phyloP scores from a whole-genome alignment of 2,329 filamentous ascomycete species.

The Aspergillus intermedius region DNA sequence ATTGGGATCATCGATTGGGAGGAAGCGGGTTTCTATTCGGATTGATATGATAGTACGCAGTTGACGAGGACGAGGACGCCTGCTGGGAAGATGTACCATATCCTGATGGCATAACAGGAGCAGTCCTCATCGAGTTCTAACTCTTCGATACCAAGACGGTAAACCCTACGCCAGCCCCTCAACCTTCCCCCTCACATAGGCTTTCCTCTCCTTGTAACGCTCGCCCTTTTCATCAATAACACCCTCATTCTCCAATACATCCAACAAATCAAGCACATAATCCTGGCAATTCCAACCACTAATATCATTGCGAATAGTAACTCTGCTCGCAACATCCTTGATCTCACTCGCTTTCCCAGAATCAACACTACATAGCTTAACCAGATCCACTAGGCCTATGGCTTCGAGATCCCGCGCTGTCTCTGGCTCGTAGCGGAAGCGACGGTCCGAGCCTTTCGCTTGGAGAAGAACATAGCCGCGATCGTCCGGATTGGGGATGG shows the following conservation, averaged over 20 bases:
- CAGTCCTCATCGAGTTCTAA: too few species aligned
- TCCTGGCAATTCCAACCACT: slow-evolving; percentile 22
- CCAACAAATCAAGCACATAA: slow-evolving; percentile 21
- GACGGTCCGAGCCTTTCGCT: not conserved
- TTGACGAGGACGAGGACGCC: too few species aligned
- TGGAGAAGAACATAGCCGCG: not conserved
- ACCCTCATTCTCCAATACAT: slow-evolving; percentile 8
- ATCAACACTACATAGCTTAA: slow-evolving; percentile 6
- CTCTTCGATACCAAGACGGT: too few species aligned
- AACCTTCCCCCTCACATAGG: too few species aligned
- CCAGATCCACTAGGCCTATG: slow-evolving; percentile 1
- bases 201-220: not conserved
- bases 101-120: too few species aligned
- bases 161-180: too few species aligned
- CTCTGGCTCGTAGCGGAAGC: slow-evolving; percentile 2
- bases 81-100: too few species aligned
- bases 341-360: slow-evolving; percentile 6
- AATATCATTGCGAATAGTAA: slow-evolving; percentile 13
- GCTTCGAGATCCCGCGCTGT: not conserved
- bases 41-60: too few species aligned
- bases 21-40: too few species aligned
- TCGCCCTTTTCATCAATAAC: slow-evolving; percentile 8
- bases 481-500: slow-evolving; percentile 5
- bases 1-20: too few species aligned
- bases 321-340: slow-evolving; percentile 9